These are phyloP conservation scores for Hirschfeldia incana DNA, from an alignment of 345 rosid genomes.

Conservation along the genomic window DNA sequence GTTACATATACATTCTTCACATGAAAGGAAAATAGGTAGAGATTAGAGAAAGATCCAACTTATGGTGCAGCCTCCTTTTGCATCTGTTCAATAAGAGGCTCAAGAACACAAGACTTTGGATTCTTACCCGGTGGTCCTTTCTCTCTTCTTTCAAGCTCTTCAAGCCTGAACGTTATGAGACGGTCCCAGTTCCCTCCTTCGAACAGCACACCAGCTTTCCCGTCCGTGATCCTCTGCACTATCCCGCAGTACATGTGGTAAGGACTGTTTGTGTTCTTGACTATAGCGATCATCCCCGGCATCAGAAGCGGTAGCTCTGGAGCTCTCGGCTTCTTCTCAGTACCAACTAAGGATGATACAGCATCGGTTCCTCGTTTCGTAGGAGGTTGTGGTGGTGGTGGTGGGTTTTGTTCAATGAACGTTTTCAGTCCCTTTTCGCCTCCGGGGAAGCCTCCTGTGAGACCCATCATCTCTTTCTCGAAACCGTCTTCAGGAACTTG, in stretches of 20 bases:
- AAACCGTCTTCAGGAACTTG: constrained; percentile 63
- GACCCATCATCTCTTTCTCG: constrained; percentile 83
- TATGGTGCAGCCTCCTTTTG: constrained; percentile 33
- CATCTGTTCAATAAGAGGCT: constrained; percentile 47
- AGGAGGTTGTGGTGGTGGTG: constrained; percentile 44
- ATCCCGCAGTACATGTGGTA: constrained; percentile 86
- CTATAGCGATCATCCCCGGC: constrained; percentile 93
- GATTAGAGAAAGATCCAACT: neutral
- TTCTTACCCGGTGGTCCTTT: constrained; percentile 84
- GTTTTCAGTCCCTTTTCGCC: constrained; percentile 71
- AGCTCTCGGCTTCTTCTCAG: constrained; percentile 63
- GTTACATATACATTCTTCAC: constrained; percentile 27
- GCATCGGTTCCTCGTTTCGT: constrained; percentile 28
- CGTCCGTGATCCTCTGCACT: constrained; percentile 90
- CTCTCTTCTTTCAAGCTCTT: constrained; percentile 81
- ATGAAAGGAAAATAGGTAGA: neutral
- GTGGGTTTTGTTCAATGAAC: constrained; percentile 77
- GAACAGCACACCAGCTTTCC: constrained; percentile 81
- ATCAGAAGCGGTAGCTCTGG: constrained; percentile 72
- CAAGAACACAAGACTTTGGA: constrained; percentile 77
- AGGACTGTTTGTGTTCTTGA: constrained; percentile 74
- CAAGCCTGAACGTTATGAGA: constrained; percentile 71
- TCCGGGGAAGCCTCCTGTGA: constrained; percentile 89
- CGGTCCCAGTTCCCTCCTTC: constrained; percentile 94
- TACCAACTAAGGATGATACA: neutral